Evolutionary conservation across 805 yeast species (phyloP).

Genomic region (Schizosaccharomyces japonicus): DNA sequence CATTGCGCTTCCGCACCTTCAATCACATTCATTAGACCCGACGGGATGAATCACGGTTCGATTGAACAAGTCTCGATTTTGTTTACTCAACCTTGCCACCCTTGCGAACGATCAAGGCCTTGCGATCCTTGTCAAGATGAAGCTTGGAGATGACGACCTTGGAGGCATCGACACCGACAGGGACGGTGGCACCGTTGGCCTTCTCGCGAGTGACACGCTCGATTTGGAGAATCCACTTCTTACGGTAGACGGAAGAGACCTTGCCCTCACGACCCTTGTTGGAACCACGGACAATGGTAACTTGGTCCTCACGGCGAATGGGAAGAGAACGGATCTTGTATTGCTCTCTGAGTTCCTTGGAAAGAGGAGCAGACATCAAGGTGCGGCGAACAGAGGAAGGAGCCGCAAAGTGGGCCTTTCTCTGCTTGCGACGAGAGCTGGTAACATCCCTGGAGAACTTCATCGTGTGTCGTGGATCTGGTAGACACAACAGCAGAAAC

Average conservation of each 20-base stretch:
- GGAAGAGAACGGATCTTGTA: constrained; percentile 84
- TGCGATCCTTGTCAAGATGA: constrained; percentile 93
- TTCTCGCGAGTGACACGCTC: constrained; percentile 95
- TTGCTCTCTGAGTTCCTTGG: constrained; percentile 94
- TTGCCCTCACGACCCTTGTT: constrained; percentile 99
- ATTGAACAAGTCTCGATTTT: neutral
- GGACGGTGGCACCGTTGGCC: constrained; percentile 92
- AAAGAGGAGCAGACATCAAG: constrained; percentile 92
- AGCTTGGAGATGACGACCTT: constrained; percentile 96
- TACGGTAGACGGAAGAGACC: constrained; percentile 93
- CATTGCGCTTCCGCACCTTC: neutral
- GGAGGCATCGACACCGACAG: constrained; percentile 93
- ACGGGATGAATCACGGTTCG: neutral
- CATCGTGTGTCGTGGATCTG: constrained; percentile 5
- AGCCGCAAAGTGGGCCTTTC: constrained; percentile 98
- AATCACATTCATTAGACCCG: neutral
- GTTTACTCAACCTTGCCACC: constrained; percentile 70
- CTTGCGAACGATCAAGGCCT: constrained; percentile 39
- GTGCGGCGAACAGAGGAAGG: constrained; percentile 89
- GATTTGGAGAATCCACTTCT: constrained; percentile 86
- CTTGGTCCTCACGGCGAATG: constrained; percentile 93
- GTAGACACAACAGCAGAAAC: neutral
- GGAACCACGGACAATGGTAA: constrained; percentile 90
- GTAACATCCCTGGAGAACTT: constrained; percentile 49
- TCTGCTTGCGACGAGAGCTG: constrained; percentile 95